Base-by-base conservation (phyloP, 140 eudicot genomes). In the Anethum foeniculum region DNA sequence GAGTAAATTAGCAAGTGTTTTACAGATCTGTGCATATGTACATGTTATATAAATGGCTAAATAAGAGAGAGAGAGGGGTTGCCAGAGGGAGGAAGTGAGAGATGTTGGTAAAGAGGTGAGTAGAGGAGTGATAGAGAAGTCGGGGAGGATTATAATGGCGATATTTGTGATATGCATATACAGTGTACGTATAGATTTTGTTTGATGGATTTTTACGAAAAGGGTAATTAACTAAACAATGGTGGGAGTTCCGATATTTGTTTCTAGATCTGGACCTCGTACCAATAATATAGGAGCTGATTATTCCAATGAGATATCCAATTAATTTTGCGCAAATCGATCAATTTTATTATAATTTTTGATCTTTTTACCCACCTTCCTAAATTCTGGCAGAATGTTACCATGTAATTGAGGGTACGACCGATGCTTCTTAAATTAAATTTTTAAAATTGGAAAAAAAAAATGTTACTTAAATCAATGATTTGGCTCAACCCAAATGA, bases 401-500 rank as follows among this genome's bases (percentile, higher is more conserved):
- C 60, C 60, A 4, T 51, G n/a, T 51, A 51, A 1, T 34, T 34
- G 38, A 34, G 38, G 38, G 38, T 34, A 34, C 38, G 38, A 34
- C 38, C 38, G 1, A 8, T 16, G 21, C 8, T 51, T 51, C 19
- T 49, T 15, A 18, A 3, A 16, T 51, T 51, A 16, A 51, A 3
- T 5, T 51, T 16, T 16, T 4, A 10, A 51, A 51, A 3, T 16
- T 4, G 60, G 9, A 18, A 51, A 51, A 16, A 16, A 51, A 1
- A 34, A 34, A 51, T 77, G 25, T 51, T 77, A 30, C 11, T 7
- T 34, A n/a, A 36, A 69, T 36, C 64, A 34, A 80, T 83, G 67
- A 74, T 68, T 74, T 36, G 79, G 28, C 85, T 43, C 38, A 75
- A 80, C 91, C 1, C 38, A 34, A 34, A 34, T 34, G 38, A 34